Percentiles rank a stretch among this genome's conserved stretches.
Evolutionary conservation across 106 monocot genomes (phyloP).

Genomic region (Allium sativum): DNA sequence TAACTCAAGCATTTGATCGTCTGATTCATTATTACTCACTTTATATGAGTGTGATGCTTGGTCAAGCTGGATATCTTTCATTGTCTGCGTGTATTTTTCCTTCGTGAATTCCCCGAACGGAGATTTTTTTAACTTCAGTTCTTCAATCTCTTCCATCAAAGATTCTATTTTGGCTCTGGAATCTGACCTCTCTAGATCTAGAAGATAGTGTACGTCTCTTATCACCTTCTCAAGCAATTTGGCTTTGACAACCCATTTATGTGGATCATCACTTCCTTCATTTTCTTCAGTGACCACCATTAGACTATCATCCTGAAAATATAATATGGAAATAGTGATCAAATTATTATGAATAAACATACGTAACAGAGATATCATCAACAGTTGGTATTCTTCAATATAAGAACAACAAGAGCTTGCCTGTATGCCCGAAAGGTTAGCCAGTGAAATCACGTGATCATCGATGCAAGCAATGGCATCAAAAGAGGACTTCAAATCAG

Average conservation of each 20-base stretch:
- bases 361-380: not conserved
- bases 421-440: conserved; percentile 24
- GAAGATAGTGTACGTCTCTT: conserved; percentile 10
- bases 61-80: conserved; percentile 91
- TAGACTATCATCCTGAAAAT: conserved; percentile 23
- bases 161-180: conserved; percentile 23
- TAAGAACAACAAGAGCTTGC: conserved; percentile 14
- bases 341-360: not conserved
- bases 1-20: conserved; percentile 51
- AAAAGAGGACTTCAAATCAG: conserved; percentile 32
- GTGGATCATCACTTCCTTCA: conserved; percentile 28
- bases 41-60: conserved; percentile 30
- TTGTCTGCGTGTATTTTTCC: conserved; percentile 24
- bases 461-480: conserved; percentile 33
- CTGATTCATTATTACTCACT: conserved; percentile 11
- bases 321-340: not conserved
- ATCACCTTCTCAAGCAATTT: conserved; percentile 45
- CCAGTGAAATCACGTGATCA: conserved; percentile 31
- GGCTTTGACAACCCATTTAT: conserved; percentile 38
- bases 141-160: conserved; percentile 29
- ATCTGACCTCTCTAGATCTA: conserved; percentile 26
- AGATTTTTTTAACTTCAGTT: conserved; percentile 14
- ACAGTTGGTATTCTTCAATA: not conserved
- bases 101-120: conserved; percentile 1
- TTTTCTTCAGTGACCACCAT: not conserved